Base-by-base conservation (phyloP, 495 filamentous ascomycete species). In the Neurospora hispaniola region DNA sequence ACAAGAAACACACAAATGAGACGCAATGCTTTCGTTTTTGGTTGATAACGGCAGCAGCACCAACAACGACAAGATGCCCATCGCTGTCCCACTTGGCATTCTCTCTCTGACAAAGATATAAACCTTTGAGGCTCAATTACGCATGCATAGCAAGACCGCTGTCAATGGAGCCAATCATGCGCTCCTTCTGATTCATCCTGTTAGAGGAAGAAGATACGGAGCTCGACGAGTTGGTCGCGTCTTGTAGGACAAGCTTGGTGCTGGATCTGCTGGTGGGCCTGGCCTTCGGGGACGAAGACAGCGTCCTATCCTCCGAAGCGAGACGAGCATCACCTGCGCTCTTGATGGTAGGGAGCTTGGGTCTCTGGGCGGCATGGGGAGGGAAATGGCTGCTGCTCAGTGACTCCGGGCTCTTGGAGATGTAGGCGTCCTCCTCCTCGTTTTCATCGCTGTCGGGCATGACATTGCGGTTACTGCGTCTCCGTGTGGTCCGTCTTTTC, bases 281-380 rank as follows among this genome's bases (percentile, higher is more conserved):
- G 27, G 66, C 73, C 41, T 44, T 54, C 18, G 23, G 14, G 0
- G 39, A 42, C 23, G 68, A 59, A 16, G 72, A 69, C 2, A 18
- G 38, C 27, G 70, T 76, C 35, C 74, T 75, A 5, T 46, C 72
- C 73, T 69, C 14, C 41, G 54, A 35, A 38, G 27, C 54, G 54
- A 35, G 27, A 38, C 54, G 54, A 66, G 23, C 54, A 18, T 59
- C 46, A 41, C 71, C 77, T 5, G 76, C 78, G 69, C 81, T 82
- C 27, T 75, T n/a, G 39, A 82, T 82, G 38, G 79, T 83, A 31
- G 81, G 71, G n/a, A 82, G 70, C 72, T 76, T 79, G 66, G 80
- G 78, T 38, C 76, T 79, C 71, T 79, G 78, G 3, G 79, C 79
- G 14, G 77, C 78, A 35, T 79, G 76, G 41, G 40, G 59, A 43